Base-by-base conservation (phyloP, 331 rosid genomes). In the Erythrophleum ivorense region DNA sequence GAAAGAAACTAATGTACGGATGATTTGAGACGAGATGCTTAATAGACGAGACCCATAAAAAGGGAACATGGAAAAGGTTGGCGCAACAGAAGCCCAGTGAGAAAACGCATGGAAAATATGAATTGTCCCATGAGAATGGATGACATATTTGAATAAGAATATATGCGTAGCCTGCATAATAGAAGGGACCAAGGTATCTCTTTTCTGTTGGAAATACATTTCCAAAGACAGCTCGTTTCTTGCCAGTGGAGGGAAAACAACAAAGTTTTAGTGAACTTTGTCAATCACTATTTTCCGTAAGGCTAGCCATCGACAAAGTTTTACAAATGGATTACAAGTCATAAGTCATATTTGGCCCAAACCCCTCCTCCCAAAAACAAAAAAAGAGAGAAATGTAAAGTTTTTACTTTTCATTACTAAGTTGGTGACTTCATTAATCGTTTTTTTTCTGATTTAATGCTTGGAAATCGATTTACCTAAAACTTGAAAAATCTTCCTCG, bases 131-230 rank as follows among this genome's bases (percentile, higher is more conserved):
- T 43, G 77, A 43, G 75, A 79, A 41, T 45, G 29, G 71, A 71
- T 80, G 76, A 43, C 33, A 41, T 0, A n/a, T 4, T 49, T 31
- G 64, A 71, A 34, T 12, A 71, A 71, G 85, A 69, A 71, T 75
- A 82, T 76, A 85, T 89, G 88, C 87, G 49, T 82, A 67, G 78
- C 85, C 85, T 10, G 49, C 45, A 18, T 6, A 59, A 66, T 73
- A n/a, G 57, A 75, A 69, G 83, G 77, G 80, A 40, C 49, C 43
- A 50, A 82, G 79, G 89, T 34, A 86, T 89, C 81, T 57, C 85
- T 77, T 80, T 46, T 41, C 8, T 31, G 66, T 7, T 52, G 48
- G 45, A 74, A 29, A 68, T 29, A 4, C 38, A 46, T 69, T 76
- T 15, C 70, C 78, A 18, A 34, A 14, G n/a, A 71, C 38, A 19